These are phyloP conservation scores for Zarea fungicola DNA, from an alignment of 2,329 filamentous ascomycete genomes.

Conservation along the genomic window DNA sequence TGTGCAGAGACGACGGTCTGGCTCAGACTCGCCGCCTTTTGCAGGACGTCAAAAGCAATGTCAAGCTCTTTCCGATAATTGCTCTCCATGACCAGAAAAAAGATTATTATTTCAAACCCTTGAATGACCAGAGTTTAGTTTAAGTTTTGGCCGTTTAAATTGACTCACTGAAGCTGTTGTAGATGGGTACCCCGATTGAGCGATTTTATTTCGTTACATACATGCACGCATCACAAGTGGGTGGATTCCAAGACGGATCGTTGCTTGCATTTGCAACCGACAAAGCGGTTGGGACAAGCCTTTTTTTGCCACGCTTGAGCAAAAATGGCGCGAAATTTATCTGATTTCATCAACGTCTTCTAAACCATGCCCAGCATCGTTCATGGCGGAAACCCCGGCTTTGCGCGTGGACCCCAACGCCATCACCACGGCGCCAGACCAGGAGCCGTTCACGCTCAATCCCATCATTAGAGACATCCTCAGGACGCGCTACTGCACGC, in stretches of 20 bases:
- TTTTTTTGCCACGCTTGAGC: too few relatives aligned
- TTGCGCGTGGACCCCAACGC: slow-evolving; percentile 23
- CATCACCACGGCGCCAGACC: slow-evolving; percentile 20
- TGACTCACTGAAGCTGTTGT: neutral
- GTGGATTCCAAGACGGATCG: too few relatives aligned
- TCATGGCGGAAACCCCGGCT: slow-evolving; percentile 18
- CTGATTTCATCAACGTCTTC: neutral
- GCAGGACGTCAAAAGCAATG: slow-evolving; percentile 38
- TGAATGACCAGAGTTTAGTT: too few relatives aligned
- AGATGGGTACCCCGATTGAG: slow-evolving; percentile 5
- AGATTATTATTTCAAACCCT: too few relatives aligned
- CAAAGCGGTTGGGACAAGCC: too few relatives aligned
- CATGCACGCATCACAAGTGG: slow-evolving; percentile 3
- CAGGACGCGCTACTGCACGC: slow-evolving; percentile 41
- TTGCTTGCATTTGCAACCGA: neutral
- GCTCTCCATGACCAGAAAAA: slow-evolving; percentile 34
- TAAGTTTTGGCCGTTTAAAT: neutral
- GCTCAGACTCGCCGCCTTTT: slow-evolving; percentile 44
- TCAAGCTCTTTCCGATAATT: slow-evolving; percentile 37
- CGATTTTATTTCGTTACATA: neutral
- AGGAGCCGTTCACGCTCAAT: slow-evolving; percentile 23
- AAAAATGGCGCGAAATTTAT: too few relatives aligned
- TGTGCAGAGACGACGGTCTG: slow-evolving; percentile 41
- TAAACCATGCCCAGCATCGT: neutral
- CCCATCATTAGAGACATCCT: slow-evolving; percentile 45